Base-by-base conservation (phyloP, 2,329 filamentous ascomycete genomes). In the Akanthomyces uredinophilus region DNA sequence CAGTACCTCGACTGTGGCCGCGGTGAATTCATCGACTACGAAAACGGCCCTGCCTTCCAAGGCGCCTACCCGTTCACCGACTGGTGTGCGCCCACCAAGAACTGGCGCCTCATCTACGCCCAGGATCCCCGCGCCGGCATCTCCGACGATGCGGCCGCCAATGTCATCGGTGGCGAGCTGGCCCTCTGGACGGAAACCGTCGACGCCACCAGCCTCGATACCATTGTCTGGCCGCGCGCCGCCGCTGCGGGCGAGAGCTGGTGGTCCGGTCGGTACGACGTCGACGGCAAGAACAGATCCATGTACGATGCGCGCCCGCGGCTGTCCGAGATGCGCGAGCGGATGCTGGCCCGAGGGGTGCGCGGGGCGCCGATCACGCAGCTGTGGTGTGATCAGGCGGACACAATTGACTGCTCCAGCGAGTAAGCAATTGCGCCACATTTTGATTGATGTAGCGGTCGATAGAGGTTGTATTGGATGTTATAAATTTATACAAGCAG, bases 1-100 rank as follows among this genome's bases (percentile, higher is more conserved):
- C 58, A 90, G 87, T 93, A 93, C 70, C 87, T 95, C 58, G 91
- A 95, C 76, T 96, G 91, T 71, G 91, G 91, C 35, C 83, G 88
- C 65, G 91, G 91, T 46, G 83, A 90, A 68, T 95, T 89, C 88
- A 79, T 94, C 66, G 87, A 90, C 77, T 90, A 89, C 68, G 77
- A 78, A 61, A 85, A 85, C 55, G 86, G 83, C 22, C 74, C 74
- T 1, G 75, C 81, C 18, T 82, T 82, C 66, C 66, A 78, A 20
- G 65, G 68, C 1, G 84, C 77, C 75, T 91, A 83, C 71, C 91
- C 91, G 0, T 96, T 90, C 78, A 76, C 79, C 63, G 91, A 96
- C 77, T 96, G 92, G 83, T 96, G 92, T 76, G 78, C 79, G 0
- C 92, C 92, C 1, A 81, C 81, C 70, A 92, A 96, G 78, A 90